These are phyloP conservation scores for Kondoa malvinella DNA, from an alignment of 768 basidiomycete species.

Conservation along the genomic window DNA sequence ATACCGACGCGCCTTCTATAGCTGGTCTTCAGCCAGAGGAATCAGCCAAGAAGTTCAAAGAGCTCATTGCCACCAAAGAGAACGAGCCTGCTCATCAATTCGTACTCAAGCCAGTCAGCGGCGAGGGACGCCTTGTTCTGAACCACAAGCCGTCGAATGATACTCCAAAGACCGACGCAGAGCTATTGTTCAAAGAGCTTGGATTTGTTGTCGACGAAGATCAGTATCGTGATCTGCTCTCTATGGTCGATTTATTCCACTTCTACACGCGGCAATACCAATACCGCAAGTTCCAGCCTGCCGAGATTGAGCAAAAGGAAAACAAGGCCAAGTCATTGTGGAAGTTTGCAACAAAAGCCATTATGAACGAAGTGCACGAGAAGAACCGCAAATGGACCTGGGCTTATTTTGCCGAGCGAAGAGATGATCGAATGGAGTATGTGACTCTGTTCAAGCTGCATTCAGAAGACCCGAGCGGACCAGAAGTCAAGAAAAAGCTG, in stretches of 20 bases:
- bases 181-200: constrained; percentile 79
- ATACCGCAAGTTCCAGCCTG: constrained; percentile 70
- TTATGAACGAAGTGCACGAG: constrained; percentile 66
- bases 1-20: constrained; percentile 74
- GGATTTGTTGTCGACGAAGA: constrained; percentile 77
- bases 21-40: constrained; percentile 49
- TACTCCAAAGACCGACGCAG: constrained; percentile 70
- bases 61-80: constrained; percentile 36
- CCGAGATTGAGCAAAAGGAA: constrained; percentile 42
- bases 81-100: constrained; percentile 57
- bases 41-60: constrained; percentile 53
- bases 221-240: constrained; percentile 85
- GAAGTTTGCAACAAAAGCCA: constrained; percentile 60
- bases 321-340: constrained; percentile 50
- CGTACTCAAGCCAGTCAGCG: constrained; percentile 85
- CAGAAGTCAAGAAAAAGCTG: constrained; percentile 30
- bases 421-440: constrained; percentile 72
- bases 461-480: constrained; percentile 36
- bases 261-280: constrained; percentile 63
- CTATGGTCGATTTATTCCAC: constrained; percentile 89
- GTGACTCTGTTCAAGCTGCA: constrained; percentile 63
- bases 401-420: constrained; percentile 68
- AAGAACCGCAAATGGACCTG: constrained; percentile 75
- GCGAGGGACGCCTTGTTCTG: constrained; percentile 75
- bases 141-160: constrained; percentile 57